These are phyloP conservation scores for Chaetomiaceae sp. DNA, from an alignment of 2,329 filamentous ascomycete species.

Conservation along the genomic window DNA sequence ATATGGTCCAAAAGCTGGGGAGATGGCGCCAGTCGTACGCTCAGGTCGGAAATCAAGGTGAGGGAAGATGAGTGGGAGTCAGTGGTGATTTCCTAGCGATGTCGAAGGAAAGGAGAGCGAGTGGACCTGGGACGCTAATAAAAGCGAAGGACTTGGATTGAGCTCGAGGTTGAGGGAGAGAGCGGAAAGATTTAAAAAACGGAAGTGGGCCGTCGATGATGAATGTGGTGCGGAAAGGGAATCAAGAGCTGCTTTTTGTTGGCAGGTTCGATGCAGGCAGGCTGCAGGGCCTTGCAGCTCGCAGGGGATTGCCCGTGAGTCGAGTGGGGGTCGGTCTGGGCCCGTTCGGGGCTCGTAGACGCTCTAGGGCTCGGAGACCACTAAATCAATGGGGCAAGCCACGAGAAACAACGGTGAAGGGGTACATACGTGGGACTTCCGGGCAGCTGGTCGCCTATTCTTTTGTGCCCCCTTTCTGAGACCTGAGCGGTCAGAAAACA, in stretches of 20 bases:
- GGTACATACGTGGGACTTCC: not conserved
- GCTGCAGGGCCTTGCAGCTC: too few species aligned
- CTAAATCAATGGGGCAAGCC: not conserved
- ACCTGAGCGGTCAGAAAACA: not conserved
- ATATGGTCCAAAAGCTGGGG: not conserved
- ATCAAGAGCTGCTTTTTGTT: conserved; percentile 4
- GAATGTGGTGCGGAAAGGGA: too few species aligned
- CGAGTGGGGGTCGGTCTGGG: conserved; percentile 1
- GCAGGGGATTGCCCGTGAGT: too few species aligned
- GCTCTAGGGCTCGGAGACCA: not conserved
- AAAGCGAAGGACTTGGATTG: not conserved
- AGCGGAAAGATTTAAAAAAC: not conserved
- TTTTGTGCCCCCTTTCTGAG: not conserved
- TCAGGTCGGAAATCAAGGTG: too few species aligned
- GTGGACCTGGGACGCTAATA: not conserved
- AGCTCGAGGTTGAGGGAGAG: not conserved
- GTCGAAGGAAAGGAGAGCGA: not conserved
- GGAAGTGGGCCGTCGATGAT: not conserved
- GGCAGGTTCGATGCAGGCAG: not conserved
- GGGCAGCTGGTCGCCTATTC: not conserved
- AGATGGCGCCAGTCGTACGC: not conserved
- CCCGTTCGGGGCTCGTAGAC: not conserved
- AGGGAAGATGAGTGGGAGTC: not conserved
- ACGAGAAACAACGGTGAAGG: too few species aligned
- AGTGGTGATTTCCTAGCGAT: not conserved